Evolutionary conservation across 495 filamentous ascomycete genomes (phyloP), one percentile per base, ranked within the genome.

Genomic region (Podospora anserina): DNA sequence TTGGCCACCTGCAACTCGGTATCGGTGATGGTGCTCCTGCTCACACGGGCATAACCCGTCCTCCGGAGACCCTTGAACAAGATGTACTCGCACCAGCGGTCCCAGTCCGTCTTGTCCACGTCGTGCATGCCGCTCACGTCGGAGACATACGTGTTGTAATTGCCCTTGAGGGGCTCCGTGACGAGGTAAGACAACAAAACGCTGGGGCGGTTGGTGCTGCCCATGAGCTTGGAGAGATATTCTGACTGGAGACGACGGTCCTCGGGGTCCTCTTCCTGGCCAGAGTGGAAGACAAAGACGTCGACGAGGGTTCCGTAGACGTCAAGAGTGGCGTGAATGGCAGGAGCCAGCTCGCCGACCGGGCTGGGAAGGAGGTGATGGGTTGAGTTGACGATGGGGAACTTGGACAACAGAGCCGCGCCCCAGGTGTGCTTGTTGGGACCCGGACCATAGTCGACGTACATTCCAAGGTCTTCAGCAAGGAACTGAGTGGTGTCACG

Each of bases 401-500:
- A 98, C 77, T 97, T 97, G 74, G 93, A 97, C 2, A 99, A 86
- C 69, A 99, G 83, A 5, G 94, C 95, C 6, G 89, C 84, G 64
- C 96, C 96, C 96, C 96, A 99, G 0, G 96, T 99, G 82, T 99
- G 96, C 81, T 98, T 98, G 85, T 99, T 95, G 13, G 96, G 96
- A 5, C 96, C 95, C 44, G 96, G 96, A 39, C 96, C 96, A 74
- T 93, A 97, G 79, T 99, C 96, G 23, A 93, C 92, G 76, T 97
- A 99, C 94, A 98, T 98, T 64, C 94, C 96, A 30, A 99, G 82
- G 61, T 98, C 94, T 74, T 97, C 95, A 28, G 96, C 94, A 44
- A 99, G 86, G 79, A 92, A 94, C 78, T 98, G 95, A 16, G 96
- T 97, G 61, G 92, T 90, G 78, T 99, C 96, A 72, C 94, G 91